Percentiles rank a stretch among this genome's conserved stretches.
Conservation (phyloP, 108 stramenopile genomes). For the Mayamaea pseudoterrestris region DNA sequence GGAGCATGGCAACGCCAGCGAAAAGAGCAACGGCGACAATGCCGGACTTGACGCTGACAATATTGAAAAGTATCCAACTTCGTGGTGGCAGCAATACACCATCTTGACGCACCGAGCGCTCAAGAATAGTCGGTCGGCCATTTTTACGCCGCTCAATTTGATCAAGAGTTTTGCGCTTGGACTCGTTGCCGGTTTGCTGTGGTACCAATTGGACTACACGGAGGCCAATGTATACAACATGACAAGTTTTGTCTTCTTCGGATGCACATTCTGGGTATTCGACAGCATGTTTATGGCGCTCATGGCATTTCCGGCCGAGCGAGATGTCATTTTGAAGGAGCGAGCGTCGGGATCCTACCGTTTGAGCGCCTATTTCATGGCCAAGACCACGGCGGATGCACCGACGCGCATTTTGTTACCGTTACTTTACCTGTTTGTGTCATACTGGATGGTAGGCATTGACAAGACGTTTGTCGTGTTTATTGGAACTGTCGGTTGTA, state of each 20-base stretch:
- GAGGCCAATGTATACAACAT: slow-evolving; percentile 39
- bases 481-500: slow-evolving; percentile 26
- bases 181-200: slow-evolving; percentile 40
- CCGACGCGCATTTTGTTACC: slow-evolving; percentile 43
- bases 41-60: slow-evolving; percentile 6
- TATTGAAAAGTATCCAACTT: slow-evolving; percentile 35
- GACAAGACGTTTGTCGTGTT: slow-evolving; percentile 29
- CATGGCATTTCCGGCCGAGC: slow-evolving; percentile 55
- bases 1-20: background rate
- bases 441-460: slow-evolving; percentile 60
- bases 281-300: slow-evolving; percentile 57
- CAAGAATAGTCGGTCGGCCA: slow-evolving; percentile 55
- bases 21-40: slow-evolving; percentile 1
- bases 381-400: slow-evolving; percentile 52
- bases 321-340: slow-evolving; percentile 62
- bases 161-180: slow-evolving; percentile 51
- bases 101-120: slow-evolving; percentile 45
- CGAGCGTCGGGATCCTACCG: slow-evolving; percentile 43
- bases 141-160: slow-evolving; percentile 54
- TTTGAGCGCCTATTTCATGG: slow-evolving; percentile 64
- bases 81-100: slow-evolving; percentile 42
- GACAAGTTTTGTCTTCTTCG: slow-evolving; percentile 47
- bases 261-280: slow-evolving; percentile 70
- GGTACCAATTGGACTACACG: slow-evolving; percentile 43
- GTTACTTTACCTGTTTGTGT: slow-evolving; percentile 42